phyloP scores from a whole-genome alignment of 768 basidiomycete species.

The Boletus sensibilis region DNA sequence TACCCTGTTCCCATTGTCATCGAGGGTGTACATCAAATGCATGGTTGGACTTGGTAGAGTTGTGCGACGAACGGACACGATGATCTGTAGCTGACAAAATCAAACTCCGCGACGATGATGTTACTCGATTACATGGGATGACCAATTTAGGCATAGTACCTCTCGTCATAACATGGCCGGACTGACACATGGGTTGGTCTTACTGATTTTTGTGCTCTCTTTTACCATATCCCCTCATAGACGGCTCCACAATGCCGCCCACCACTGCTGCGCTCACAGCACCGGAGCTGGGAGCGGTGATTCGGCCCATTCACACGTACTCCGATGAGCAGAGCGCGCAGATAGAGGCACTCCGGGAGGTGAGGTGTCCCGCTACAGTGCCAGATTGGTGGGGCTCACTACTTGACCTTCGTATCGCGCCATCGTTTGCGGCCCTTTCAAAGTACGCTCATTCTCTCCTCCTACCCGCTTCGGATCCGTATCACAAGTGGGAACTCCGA shows the following conservation, averaged over 20 bases:
- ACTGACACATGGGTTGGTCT: not conserved
- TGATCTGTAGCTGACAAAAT: not conserved
- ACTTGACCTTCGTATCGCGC: not conserved
- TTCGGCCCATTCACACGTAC: conserved; percentile 59
- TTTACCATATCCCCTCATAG: not conserved
- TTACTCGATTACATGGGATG: not conserved
- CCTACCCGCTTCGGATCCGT: conserved; percentile 67
- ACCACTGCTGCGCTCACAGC: conserved; percentile 51
- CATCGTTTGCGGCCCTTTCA: not conserved
- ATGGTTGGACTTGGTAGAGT: conserved; percentile 46
- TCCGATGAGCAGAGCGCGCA: conserved; percentile 58
- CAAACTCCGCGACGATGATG: conserved; percentile 17
- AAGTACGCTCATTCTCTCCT: conserved; percentile 68
- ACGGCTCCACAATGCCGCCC: conserved; percentile 33
- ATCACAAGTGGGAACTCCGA: conserved; percentile 71
- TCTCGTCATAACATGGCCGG: not conserved
- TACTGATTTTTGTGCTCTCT: not conserved
- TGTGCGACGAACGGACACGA: not conserved
- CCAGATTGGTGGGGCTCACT: not conserved
- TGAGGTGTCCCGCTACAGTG: conserved; percentile 27
- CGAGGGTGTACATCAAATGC: conserved; percentile 96
- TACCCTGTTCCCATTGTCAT: conserved; percentile 71
- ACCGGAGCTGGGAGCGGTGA: conserved; percentile 52
- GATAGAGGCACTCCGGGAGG: conserved; percentile 63
- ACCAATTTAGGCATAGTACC: not conserved